phyloP scores from a whole-genome alignment of 2,329 filamentous ascomycete species.

The Lasiodiplodia theobromae region DNA sequence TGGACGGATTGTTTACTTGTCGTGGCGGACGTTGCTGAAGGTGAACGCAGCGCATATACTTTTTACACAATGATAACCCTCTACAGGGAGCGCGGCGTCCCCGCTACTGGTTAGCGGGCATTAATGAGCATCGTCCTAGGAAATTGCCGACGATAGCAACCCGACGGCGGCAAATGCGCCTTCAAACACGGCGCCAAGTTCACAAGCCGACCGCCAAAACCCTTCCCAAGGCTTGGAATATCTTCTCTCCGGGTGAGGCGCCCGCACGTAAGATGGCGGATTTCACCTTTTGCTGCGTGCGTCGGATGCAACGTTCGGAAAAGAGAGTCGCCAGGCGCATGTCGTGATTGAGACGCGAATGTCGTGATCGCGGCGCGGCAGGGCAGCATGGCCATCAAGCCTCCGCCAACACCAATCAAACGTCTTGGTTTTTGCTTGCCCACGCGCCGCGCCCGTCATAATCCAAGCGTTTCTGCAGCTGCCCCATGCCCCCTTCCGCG shows the following conservation, averaged over 20 bases:
- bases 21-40: not conserved
- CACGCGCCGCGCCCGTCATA: conserved; percentile 13
- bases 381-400: conserved; percentile 15
- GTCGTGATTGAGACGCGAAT: conserved; percentile 20
- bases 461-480: not conserved
- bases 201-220: not conserved
- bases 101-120: not conserved
- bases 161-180: conserved; percentile 9
- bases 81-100: conserved; percentile 5
- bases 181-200: conserved; percentile 6
- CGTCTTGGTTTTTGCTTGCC: not conserved
- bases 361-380: conserved; percentile 29
- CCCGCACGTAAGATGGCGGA: not conserved
- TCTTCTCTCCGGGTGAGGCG: not conserved
- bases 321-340: not conserved
- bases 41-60: not conserved
- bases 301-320: conserved; percentile 6
- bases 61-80: conserved; percentile 10
- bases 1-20: not conserved
- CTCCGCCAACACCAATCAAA: conserved; percentile 25
- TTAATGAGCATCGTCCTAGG: not conserved
- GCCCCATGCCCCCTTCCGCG: not conserved
- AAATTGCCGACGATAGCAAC: conserved; percentile 12
- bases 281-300: not conserved
- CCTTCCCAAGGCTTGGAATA: not conserved